A percentile compares a stretch with the other conserved stretches of the same genome.
Evolutionary conservation across 1,139 yeast species (phyloP).

Genomic region (Yamadazyma atmosphaerica): DNA sequence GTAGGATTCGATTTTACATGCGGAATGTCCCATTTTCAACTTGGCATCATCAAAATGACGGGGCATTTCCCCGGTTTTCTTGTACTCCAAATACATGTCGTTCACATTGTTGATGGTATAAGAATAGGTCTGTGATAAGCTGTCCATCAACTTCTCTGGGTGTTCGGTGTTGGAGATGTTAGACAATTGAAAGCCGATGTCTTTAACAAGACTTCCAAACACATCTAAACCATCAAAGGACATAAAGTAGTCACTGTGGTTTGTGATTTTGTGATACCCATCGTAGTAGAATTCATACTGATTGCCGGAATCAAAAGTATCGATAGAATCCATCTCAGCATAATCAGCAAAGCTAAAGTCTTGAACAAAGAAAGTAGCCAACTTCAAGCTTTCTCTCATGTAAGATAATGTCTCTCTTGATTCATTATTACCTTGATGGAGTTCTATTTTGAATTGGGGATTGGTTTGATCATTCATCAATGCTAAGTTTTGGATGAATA

Average conservation of each 20-base stretch:
- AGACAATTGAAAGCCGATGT: conserved; percentile 51
- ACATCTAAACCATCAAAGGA: conserved; percentile 46
- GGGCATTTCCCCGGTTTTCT: conserved; percentile 14
- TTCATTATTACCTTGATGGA: conserved; percentile 15
- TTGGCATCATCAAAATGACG: conserved; percentile 14
- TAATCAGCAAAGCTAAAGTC: conserved; percentile 45
- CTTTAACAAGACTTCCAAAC: conserved; percentile 46
- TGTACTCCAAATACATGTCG: conserved; percentile 16
- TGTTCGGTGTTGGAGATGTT: conserved; percentile 37
- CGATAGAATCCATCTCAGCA: conserved; percentile 33
- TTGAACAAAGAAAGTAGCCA: conserved; percentile 55
- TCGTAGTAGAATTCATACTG: conserved; percentile 43
- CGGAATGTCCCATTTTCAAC: conserved; percentile 13
- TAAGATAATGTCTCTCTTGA: conserved; percentile 9
- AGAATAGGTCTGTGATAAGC: conserved; percentile 40
- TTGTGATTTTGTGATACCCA: conserved; percentile 48
- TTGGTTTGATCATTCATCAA: conserved; percentile 8
- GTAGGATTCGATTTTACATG: conserved; percentile 13
- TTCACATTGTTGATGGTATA: conserved; percentile 17
- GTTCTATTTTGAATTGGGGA: conserved; percentile 13
- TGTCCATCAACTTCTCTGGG: conserved; percentile 38
- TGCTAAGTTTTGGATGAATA: conserved; percentile 12
- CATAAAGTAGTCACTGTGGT: conserved; percentile 30
- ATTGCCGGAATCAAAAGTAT: conserved; percentile 45
- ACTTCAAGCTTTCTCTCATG: conserved; percentile 50